phyloP scores from a whole-genome alignment of 306 rosid genomes.

The Cicer arietinum region DNA sequence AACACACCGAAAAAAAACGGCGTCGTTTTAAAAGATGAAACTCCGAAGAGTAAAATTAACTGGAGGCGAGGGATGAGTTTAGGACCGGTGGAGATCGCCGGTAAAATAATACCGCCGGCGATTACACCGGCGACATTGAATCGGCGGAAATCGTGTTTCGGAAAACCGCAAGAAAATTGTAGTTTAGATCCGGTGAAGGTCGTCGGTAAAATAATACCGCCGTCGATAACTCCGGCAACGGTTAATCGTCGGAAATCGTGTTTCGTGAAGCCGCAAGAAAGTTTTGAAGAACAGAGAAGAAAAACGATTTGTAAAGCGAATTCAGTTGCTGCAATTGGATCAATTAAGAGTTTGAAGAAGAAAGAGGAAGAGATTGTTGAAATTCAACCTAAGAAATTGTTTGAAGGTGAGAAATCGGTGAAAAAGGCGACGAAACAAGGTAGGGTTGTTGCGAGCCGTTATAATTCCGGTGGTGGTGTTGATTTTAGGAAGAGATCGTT shows the following conservation, averaged over 20 bases:
- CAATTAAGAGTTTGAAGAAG: slow-evolving; percentile 59
- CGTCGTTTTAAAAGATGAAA: slow-evolving; percentile 40
- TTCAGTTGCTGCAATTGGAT: slow-evolving; percentile 27
- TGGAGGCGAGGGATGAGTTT: slow-evolving; percentile 69
- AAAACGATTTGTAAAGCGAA: slow-evolving; percentile 51
- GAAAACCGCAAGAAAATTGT: slow-evolving; percentile 66
- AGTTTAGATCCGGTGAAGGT: not conserved
- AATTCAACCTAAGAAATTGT: slow-evolving; percentile 79
- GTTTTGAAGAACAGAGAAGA: slow-evolving; percentile 50
- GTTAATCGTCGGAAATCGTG: slow-evolving; percentile 88
- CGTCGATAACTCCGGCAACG: slow-evolving; percentile 50
- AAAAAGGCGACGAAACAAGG: slow-evolving; percentile 67
- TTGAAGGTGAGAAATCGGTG: slow-evolving; percentile 53
- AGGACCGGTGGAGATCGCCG: slow-evolving; percentile 75
- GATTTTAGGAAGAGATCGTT: slow-evolving; percentile 75
- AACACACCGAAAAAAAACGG: slow-evolving; percentile 33
- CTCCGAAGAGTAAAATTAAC: slow-evolving; percentile 33
- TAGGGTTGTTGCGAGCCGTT: slow-evolving; percentile 84
- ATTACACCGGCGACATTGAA: slow-evolving; percentile 57
- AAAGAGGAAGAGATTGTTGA: slow-evolving; percentile 48
- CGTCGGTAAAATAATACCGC: not conserved
- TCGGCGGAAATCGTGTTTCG: slow-evolving; percentile 83
- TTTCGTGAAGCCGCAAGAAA: slow-evolving; percentile 69
- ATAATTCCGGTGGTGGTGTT: slow-evolving; percentile 42
- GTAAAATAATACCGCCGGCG: not conserved